Evolutionary conservation across 768 basidiomycete species (phyloP).

Genomic region (Holtermannia corniformis): DNA sequence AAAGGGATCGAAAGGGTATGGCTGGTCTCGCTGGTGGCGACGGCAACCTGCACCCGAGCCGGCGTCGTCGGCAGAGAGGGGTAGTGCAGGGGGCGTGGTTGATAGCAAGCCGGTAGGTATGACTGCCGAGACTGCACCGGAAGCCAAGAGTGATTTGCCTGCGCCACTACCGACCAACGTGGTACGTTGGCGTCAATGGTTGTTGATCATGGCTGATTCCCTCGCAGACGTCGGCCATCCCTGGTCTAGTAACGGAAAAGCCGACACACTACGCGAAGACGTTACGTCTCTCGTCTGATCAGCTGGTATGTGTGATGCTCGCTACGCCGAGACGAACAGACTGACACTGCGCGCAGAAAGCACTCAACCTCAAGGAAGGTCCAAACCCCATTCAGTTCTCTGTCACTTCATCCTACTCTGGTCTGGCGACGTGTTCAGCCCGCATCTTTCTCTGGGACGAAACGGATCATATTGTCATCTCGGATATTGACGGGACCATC

Average conservation of each 20-base stretch:
- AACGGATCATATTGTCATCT: constrained; percentile 81
- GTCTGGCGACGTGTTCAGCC: constrained; percentile 73
- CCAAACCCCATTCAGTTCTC: constrained; percentile 90
- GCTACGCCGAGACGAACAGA: neutral
- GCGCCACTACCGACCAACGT: neutral
- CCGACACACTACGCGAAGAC: constrained; percentile 76
- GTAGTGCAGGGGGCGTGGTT: neutral
- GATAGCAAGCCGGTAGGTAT: neutral
- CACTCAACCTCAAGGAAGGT: constrained; percentile 70
- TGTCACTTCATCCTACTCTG: constrained; percentile 62
- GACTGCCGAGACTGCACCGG: neutral
- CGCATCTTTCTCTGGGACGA: constrained; percentile 93
- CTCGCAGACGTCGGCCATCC: neutral
- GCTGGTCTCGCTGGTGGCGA: constrained; percentile 42
- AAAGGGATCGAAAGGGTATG: constrained; percentile 25
- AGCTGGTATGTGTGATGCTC: constrained; percentile 58
- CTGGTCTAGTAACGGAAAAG: constrained; percentile 8
- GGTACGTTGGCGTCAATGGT: neutral
- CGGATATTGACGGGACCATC: constrained; percentile 98
- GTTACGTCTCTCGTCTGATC: constrained; percentile 82
- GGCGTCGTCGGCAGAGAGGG: neutral
- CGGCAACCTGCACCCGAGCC: constrained; percentile 3
- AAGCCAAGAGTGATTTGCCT: neutral
- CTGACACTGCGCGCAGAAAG: constrained; percentile 54
- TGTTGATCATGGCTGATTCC: too few relatives aligned